Evolutionary conservation across 2,329 filamentous ascomycete genomes (phyloP).

Genomic region (Aspergillus calidoustus): DNA sequence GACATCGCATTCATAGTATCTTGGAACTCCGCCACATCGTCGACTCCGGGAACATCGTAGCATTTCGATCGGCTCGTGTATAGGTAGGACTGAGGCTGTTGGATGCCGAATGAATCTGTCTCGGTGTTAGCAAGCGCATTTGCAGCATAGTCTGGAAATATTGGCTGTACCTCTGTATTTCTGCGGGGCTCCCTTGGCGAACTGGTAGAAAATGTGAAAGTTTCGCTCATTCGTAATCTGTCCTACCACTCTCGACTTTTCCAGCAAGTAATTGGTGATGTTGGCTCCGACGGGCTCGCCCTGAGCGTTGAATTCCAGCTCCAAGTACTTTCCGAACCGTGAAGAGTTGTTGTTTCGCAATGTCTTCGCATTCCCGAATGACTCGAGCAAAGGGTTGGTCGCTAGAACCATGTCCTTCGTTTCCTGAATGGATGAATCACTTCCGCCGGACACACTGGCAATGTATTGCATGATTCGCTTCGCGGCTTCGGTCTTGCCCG

Average conservation of each 20-base stretch:
- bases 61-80: slow-evolving; percentile 96
- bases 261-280: slow-evolving; percentile 96
- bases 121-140: slow-evolving; percentile 19
- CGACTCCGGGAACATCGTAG: slow-evolving; percentile 90
- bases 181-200: slow-evolving; percentile 90
- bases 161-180: slow-evolving; percentile 68
- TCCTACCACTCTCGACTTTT: slow-evolving; percentile 92
- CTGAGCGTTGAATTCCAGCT: slow-evolving; percentile 90
- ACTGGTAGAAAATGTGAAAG: slow-evolving; percentile 99
- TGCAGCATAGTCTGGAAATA: background rate
- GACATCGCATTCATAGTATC: slow-evolving; percentile 95
- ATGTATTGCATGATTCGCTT: slow-evolving; percentile 99
- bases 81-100: slow-evolving; percentile 87
- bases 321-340: slow-evolving; percentile 96
- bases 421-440: slow-evolving; percentile 84
- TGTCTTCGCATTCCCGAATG: slow-evolving; percentile 98
- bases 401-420: slow-evolving; percentile 99
- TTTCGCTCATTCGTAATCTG: slow-evolving; percentile 96
- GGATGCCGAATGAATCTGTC: slow-evolving; percentile 79
- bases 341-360: slow-evolving; percentile 98
- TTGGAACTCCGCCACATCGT: slow-evolving; percentile 84
- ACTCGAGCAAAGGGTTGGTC: slow-evolving; percentile 95
- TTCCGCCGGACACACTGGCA: slow-evolving; percentile 89
- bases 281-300: slow-evolving; percentile 95
- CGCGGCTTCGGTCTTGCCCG: slow-evolving; percentile 96